A percentile compares a stretch with the other conserved stretches of the same genome.
Conservation (phyloP, 192 early-diverging fungal genomes). For the Diversispora epigaea region DNA sequence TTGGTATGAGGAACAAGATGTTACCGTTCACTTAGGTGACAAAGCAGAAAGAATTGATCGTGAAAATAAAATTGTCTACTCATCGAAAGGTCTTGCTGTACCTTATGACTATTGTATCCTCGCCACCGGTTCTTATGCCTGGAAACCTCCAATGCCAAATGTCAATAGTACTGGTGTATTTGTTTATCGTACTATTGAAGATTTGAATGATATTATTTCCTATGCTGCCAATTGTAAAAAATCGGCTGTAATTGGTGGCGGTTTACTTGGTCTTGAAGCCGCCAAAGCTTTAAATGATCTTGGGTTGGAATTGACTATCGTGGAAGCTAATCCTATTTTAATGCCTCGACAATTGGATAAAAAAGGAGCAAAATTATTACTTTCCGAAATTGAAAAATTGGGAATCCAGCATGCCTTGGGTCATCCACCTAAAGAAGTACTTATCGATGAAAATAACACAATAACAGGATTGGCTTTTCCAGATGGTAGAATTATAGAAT, state of each 20-base stretch:
- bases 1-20: constrained; percentile 57
- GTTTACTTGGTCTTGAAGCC: constrained; percentile 66
- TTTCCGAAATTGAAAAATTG: constrained; percentile 54
- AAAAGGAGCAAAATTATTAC: constrained; percentile 53
- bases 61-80: constrained; percentile 40
- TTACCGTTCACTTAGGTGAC: constrained; percentile 43
- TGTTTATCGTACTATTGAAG: constrained; percentile 68
- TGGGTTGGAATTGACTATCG: constrained; percentile 48
- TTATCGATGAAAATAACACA: constrained; percentile 42
- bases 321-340: constrained; percentile 52
- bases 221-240: constrained; percentile 40
- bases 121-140: constrained; percentile 62
- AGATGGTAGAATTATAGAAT: constrained; percentile 31
- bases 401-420: constrained; percentile 35
- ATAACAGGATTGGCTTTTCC: constrained; percentile 12
- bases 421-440: constrained; percentile 36
- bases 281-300: constrained; percentile 62
- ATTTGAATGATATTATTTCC: constrained; percentile 53
- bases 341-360: constrained; percentile 60
- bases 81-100: constrained; percentile 28
- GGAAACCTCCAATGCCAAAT: constrained; percentile 54
- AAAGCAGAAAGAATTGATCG: constrained; percentile 46
- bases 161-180: constrained; percentile 53
- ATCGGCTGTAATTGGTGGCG: constrained; percentile 64
- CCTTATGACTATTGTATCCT: constrained; percentile 59